Evolutionary conservation across 225 moss, liverwort and hornwort species (phyloP), one percentile per base, ranked within the genome.

Genomic region (Neckera pumila): DNA sequence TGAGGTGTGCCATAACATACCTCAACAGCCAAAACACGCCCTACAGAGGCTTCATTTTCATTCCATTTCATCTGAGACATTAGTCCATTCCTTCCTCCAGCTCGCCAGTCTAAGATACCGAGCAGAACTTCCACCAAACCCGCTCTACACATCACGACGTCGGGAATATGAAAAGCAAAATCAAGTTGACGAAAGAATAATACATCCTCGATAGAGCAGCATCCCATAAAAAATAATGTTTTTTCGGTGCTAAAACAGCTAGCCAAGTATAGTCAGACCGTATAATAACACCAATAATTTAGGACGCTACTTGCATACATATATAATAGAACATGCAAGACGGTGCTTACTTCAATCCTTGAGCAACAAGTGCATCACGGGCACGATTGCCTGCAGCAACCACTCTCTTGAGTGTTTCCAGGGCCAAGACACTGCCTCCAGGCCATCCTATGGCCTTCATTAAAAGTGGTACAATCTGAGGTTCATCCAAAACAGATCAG

Each of bases 381-480:
- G 97, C 97, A 21, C 97, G 97, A 91, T 97, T 97, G 53, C 97
- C 97, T 74, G 97, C 97, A 84, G 95, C 97, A 67, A 97, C 95
- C 27, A 97, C 95, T 83, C 97, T 93, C 91, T 97, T 97, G 49
- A 97, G 91, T 28, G 97, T 97, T 90, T 97, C 97, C 65, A 97
- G 89, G 25, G 97, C 97, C 87, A 97, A 95, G 22, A 97, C 97
- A 92, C 95, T 97, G 62, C 97, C 97, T 82, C 97, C 96, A 91
- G 96, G 96, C 97, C 97, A 97, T 63, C 97, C 97, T 84, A 97
- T 97, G 89, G 97, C 97, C 90, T 97, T 97, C 97, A 97, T 97
- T 49, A 97, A 93, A 77, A 97, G 91, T 69, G 97, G 96, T 66
- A 97, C 97, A 82, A 97, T 95, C 97, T 97, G 95, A 45, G 78